phyloP scores from a whole-genome alignment of 768 basidiomycete genomes.

The Sporobolomyces phaffii region DNA sequence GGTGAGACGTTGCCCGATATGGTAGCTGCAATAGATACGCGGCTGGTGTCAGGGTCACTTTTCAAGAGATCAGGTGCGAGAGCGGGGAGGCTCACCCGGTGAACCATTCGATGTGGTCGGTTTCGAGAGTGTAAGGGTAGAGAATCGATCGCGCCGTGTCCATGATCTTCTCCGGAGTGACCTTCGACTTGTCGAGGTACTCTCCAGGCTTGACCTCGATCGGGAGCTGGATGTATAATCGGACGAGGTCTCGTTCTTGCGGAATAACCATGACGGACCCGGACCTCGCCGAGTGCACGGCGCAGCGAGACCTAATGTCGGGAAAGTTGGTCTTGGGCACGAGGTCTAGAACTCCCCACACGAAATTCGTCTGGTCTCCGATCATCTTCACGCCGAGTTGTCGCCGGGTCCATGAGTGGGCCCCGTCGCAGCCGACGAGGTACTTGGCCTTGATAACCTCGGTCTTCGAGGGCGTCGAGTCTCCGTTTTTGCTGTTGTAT shows the following conservation, averaged over 20 bases:
- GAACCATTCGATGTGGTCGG: constrained; percentile 39
- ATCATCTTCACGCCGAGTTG: constrained; percentile 62
- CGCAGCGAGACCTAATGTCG: constrained; percentile 61
- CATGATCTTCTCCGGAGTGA: constrained; percentile 55
- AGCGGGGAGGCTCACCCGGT: constrained; percentile 15
- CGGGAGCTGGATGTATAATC: constrained; percentile 65
- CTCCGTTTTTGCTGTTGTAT: constrained; percentile 4
- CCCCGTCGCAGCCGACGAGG: constrained; percentile 66
- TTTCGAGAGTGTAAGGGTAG: constrained; percentile 52
- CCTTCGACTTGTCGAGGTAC: constrained; percentile 55
- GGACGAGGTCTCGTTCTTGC: constrained; percentile 53
- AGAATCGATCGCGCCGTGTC: constrained; percentile 57
- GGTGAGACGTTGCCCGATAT: constrained; percentile 71
- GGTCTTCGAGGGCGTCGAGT: not conserved
- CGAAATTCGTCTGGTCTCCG: constrained; percentile 64
- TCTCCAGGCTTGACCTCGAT: constrained; percentile 52
- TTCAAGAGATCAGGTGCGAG: no score
- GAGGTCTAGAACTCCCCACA: constrained; percentile 78
- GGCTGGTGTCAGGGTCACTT: no score
- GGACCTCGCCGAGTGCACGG: constrained; percentile 61
- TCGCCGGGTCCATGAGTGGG: constrained; percentile 54
- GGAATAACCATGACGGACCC: constrained; percentile 63
- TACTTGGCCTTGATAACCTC: constrained; percentile 55
- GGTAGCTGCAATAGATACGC: no score
- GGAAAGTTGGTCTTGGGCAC: constrained; percentile 69